Percentiles rank a stretch among this genome's conserved stretches.
Evolutionary conservation across 257 asterid species (phyloP).

Genomic region (Solanum pinnatisectum): DNA sequence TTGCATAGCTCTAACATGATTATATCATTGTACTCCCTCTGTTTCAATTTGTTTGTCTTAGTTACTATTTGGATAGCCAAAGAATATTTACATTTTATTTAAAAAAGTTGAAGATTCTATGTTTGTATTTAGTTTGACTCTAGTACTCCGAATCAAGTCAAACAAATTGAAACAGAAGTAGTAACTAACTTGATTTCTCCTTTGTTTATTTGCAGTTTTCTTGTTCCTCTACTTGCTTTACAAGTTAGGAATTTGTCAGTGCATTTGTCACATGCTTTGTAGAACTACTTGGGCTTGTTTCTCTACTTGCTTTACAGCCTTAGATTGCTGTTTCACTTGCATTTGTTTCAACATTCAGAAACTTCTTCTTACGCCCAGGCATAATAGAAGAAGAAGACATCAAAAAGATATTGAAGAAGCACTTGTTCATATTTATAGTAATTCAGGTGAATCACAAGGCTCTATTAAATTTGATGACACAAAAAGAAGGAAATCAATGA

Average conservation of each 20-base stretch:
- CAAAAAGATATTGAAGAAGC: constrained; percentile 27
- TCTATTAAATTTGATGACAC: constrained; percentile 1
- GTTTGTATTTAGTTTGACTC: background rate
- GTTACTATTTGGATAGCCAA: no score
- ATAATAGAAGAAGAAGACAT: constrained; percentile 11
- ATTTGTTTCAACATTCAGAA: constrained; percentile 38
- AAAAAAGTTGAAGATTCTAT: background rate
- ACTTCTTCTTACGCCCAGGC: constrained; percentile 16
- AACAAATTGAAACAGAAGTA: background rate
- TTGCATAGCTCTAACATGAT: no score
- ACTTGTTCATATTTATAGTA: background rate
- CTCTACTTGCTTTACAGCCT: constrained; percentile 29
- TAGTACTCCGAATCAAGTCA: background rate
- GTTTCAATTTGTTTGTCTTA: no score
- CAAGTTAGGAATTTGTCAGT: constrained; percentile 75
- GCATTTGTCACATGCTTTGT: constrained; percentile 41
- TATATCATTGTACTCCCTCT: no score
- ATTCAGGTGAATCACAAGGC: constrained; percentile 18
- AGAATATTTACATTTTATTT: no score
- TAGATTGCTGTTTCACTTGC: constrained; percentile 50
- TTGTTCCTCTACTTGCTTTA: constrained; percentile 50
- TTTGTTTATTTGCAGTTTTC: constrained; percentile 43
- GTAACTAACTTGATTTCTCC: background rate
- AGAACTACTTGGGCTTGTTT: constrained; percentile 43
- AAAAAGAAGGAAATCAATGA: constrained; percentile 1